These are phyloP conservation scores for Kodamaea leandrae DNA, from an alignment of 805 yeast species.

Conservation along the genomic window DNA sequence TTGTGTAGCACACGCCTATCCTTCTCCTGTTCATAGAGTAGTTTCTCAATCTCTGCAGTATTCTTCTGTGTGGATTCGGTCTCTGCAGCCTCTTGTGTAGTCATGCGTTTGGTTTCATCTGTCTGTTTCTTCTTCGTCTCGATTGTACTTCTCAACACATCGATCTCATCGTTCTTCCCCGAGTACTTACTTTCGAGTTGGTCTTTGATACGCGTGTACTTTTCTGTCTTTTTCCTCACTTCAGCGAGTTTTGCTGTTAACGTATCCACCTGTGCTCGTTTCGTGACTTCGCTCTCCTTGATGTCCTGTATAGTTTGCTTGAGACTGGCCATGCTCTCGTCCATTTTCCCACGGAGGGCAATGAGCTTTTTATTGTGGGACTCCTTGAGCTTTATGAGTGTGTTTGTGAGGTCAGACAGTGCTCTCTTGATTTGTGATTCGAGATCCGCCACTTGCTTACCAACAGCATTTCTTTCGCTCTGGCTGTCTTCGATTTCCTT, in stretches of 20 bases:
- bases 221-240: background rate
- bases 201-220: background rate
- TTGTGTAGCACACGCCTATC: constrained; percentile 66
- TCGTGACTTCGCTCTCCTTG: constrained; percentile 8
- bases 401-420: constrained; percentile 21
- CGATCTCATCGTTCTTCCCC: constrained; percentile 18
- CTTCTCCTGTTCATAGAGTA: constrained; percentile 49
- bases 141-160: constrained; percentile 13
- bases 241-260: constrained; percentile 7
- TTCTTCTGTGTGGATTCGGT: background rate
- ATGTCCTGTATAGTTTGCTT: constrained; percentile 12
- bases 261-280: constrained; percentile 7
- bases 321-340: constrained; percentile 15
- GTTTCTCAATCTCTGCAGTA: constrained; percentile 17
- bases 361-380: constrained; percentile 21
- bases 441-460: background rate
- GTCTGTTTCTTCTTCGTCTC: constrained; percentile 12
- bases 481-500: constrained; percentile 26
- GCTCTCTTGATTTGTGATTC: constrained; percentile 5
- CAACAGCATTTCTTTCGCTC: background rate
- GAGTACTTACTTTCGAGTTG: constrained; percentile 8
- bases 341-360: constrained; percentile 14
- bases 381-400: constrained; percentile 25
- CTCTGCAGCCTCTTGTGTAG: constrained; percentile 9
- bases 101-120: constrained; percentile 6